A percentile compares a stretch with the other conserved stretches of the same genome.
Evolutionary conservation across 2,329 filamentous ascomycete genomes (phyloP).

Genomic region (Paraconiothyrium brasiliense): DNA sequence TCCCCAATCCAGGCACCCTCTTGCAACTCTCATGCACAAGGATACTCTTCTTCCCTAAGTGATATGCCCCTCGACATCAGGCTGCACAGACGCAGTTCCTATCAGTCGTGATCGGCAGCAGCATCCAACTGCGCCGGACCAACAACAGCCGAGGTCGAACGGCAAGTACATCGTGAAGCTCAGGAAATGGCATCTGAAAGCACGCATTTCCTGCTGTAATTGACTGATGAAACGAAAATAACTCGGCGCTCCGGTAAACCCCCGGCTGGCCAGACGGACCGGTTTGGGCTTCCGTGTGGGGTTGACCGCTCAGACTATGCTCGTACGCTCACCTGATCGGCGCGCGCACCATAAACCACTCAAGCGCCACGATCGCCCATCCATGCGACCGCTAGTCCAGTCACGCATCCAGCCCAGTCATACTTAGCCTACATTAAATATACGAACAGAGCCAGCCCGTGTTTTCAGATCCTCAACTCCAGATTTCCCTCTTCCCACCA

Average conservation of each 20-base stretch:
- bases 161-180: background rate
- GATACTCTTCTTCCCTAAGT: conserved; percentile 1
- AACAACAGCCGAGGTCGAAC: conserved; percentile 9
- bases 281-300: background rate
- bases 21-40: conserved; percentile 7
- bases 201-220: background rate
- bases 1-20: conserved; percentile 4
- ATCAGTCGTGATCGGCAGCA: background rate
- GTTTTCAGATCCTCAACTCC: background rate
- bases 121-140: background rate
- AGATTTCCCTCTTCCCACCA: background rate
- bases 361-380: conserved; percentile 7
- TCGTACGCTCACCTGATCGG: conserved; percentile 23
- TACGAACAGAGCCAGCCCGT: background rate
- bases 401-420: background rate
- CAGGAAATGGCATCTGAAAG: background rate
- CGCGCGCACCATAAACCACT: conserved; percentile 12
- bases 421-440: background rate
- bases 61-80: background rate
- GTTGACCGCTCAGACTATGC: conserved; percentile 18
- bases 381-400: conserved; percentile 10
- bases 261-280: conserved; percentile 11
- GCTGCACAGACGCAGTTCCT: background rate
- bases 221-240: conserved; percentile 18
- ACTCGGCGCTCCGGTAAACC: conserved; percentile 16